Evolutionary conservation across 192 early-diverging fungal species (phyloP), one percentile per base, ranked within the genome.

Genomic region (Coemansia brasiliensis): DNA sequence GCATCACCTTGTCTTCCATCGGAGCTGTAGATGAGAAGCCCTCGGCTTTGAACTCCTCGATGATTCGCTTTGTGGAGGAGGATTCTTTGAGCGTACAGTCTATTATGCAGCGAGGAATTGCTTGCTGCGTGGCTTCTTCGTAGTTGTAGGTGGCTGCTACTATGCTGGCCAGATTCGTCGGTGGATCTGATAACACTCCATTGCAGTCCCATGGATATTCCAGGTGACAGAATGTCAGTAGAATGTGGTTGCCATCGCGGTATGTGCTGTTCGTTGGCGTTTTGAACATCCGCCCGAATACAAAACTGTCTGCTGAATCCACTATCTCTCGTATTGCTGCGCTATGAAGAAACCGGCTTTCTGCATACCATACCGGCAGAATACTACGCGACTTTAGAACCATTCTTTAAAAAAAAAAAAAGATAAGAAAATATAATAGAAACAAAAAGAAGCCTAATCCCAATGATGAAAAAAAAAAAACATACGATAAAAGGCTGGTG

Each of bases 191-290:
- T 5, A 72, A 43, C 17, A 41, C 27, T 7, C 54, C 59, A 15
- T 27, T 57, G 24, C 63, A 57, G 63, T 65, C 70, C 58, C 54
- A 62, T 5, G 70, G 70, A 39, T 58, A 72, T 55, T 72, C 70
- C 5, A 72, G 58, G 29, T 72, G 62, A 25, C 63, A 72, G 18
- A 72, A 72, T 20, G 41, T 44, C 20, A 72, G 52, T 25, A 38
- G 41, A 41, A 72, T 26, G 20, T 66, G 63, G 55, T 66, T 72
- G 55, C 55, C 63, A 29, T 72, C 59, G 2, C 54, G 53, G 52
- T 61, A 59, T 6, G 21, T 32, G 15, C 24, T 18, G 63, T 65
- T 72, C 1, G 42, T 59, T 5, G 70, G 70, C 1, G 54, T 72
- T 8, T 49, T 48, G 51, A 62, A 72, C 25, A 72, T 38, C 6